A percentile compares a stretch with the other conserved stretches of the same genome.
Conservation (phyloP, 257 asterid species). For the Solanum piurae region DNA sequence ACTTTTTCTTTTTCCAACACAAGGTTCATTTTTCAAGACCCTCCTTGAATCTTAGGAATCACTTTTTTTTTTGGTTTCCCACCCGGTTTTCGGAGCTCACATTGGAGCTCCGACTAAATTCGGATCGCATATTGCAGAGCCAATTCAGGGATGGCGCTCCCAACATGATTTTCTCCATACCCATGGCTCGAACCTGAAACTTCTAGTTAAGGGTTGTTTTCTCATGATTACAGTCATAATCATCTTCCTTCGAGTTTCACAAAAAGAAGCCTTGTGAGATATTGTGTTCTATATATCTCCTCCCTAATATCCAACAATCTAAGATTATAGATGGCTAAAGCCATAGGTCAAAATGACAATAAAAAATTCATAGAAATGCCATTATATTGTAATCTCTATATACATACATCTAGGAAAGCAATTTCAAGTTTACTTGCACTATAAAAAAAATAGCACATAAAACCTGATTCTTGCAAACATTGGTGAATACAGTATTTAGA, state of each 20-base stretch:
- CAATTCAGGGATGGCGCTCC: too few species aligned
- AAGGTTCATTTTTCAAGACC: not conserved
- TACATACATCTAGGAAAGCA: not conserved
- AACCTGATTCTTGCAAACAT: not conserved
- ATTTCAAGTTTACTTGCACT: not conserved
- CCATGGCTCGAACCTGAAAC: too few species aligned
- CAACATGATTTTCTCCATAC: too few species aligned
- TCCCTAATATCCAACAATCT: not conserved
- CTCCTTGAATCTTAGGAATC: too few species aligned
- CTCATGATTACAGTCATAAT: too few species aligned
- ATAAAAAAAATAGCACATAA: not conserved
- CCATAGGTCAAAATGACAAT: not conserved
- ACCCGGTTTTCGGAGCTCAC: too few species aligned
- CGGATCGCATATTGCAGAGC: too few species aligned
- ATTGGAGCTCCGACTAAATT: too few species aligned
- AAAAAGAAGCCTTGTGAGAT: too few species aligned
- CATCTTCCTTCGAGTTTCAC: too few species aligned
- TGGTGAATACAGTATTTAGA: not conserved
- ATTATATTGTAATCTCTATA: not conserved
- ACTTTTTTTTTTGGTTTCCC: too few species aligned
- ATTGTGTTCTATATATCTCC: not conserved
- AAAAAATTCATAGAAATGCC: not conserved
- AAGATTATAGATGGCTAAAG: not conserved
- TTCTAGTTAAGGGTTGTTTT: too few species aligned
- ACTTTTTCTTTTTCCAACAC: not conserved